Conservation (phyloP, 129 eudicot species). For the Arctium lappa region DNA sequence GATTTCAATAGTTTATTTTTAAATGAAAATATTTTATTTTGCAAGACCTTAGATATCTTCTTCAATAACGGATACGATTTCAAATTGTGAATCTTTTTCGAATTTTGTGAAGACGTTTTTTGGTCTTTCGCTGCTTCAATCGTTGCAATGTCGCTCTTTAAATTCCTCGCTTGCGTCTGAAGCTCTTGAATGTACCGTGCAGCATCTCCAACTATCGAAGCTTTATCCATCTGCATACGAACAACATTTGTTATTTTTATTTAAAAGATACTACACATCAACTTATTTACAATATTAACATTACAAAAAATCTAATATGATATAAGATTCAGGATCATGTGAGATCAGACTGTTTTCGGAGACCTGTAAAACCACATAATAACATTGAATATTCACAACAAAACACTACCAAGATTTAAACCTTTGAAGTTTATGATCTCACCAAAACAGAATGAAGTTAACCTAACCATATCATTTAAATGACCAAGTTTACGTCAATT, state of each 20-base stretch:
- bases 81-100: constrained; percentile 13
- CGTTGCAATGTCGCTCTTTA: constrained; percentile 48
- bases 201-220: constrained; percentile 88
- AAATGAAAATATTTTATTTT: background rate
- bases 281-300: background rate
- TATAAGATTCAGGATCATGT: no score
- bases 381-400: no score
- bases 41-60: constrained; percentile 49
- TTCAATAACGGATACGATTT: constrained; percentile 20
- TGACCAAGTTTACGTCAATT: background rate
- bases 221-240: constrained; percentile 74
- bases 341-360: no score
- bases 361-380: no score
- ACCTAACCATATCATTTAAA: background rate
- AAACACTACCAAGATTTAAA: no score
- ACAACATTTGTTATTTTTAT: background rate
- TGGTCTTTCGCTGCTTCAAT: constrained; percentile 45
- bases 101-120: constrained; percentile 6
- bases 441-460: no score
- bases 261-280: background rate
- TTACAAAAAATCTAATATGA: no score
- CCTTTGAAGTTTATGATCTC: no score
- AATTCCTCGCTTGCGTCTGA: constrained; percentile 60
- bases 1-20: background rate
- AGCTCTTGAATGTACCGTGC: constrained; percentile 64